Evolutionary conservation across 176 grass and related monocot genomes (phyloP), one percentile per base, ranked within the genome.

Genomic region (Puya raimondii): DNA sequence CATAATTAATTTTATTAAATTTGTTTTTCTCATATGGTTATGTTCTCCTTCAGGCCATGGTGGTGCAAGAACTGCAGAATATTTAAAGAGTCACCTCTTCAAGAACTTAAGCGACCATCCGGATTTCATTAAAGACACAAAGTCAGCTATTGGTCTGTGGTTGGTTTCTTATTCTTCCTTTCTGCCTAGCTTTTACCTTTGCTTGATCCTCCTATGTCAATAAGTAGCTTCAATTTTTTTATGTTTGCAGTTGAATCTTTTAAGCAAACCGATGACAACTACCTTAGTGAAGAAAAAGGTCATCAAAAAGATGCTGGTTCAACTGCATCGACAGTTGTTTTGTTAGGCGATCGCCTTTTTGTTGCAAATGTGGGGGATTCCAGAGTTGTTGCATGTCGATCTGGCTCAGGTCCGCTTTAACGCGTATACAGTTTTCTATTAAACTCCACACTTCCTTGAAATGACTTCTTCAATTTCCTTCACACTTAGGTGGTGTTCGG

Each of bases 91-190:
- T 52, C 50, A 83, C 59, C 63, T 83, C 20, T 83, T 83, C 61
- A 77, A 72, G 57, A 83, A 83, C 70, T 70, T 83, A 70, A 77
- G 70, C 29, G 12, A 26, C 56, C 80, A 83, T 70, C 80, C 80
- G 27, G 49, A 77, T 72, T 77, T 83, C 58, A 71, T 83, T 50
- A 71, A 74, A 15, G 63, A 83, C 58, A 77, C 68, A 20, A 78
- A 65, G 68, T 71, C 73, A 23, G 80, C 80, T 77, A 83, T 83
- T 83, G 80, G 74, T 83, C 80, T 83, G 74, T 83, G 27, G 74
- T 83, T 76, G 69, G 73, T 21, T 17, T 50, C 50, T 63, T 49
- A 23, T 75, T 15, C 64, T 75, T 64, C 61, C 58, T 65, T 75
- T 48, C 18, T 64, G 59, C 29, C 72, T 51, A 61, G 16, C 56